Base-by-base conservation (phyloP, 768 basidiomycete genomes). In the Vararia minispora region DNA sequence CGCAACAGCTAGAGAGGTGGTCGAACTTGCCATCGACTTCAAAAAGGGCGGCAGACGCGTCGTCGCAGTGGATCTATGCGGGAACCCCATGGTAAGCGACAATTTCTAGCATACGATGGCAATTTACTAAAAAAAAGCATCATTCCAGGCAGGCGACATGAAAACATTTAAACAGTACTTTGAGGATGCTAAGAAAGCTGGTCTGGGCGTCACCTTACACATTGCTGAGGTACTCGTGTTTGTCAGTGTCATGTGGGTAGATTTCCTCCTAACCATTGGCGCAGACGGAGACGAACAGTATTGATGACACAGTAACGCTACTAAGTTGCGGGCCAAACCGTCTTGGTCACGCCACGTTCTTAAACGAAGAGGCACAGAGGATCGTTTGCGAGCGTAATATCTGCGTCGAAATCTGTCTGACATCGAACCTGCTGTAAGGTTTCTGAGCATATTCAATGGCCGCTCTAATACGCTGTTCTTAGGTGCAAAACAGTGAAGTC, bases 41-140 rank as follows among this genome's bases (percentile, higher is more conserved):
- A 76, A 64, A 41, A 35, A 53, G 3, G 66, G 66, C 26, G 80
- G 83, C 0, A 58, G 76, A 33, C 63, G 76, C 6, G 63, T 90
- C 3, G 78, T 88, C 1, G 87, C 84, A 4, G 58, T 91, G 3
- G 87, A 91, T 57, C 57, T 91, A 2, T 89, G 86, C 47, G 87
- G 87, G 0, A 71, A 87, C 56, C 86, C 86, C 1, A 52, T 47
- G 38, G 64, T 66, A 37, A 17, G 57, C 50, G 13, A 21, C 14
- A 23, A 24, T 9, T 28, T 10, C 31, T 32, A 13, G 21, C 35
- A 6, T 31, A 29, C 24, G 10, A 29, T 32, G 20, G 13, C 34
- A 35, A 23, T 43, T 21, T 16, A 16, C 27, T 21, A n/a, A 30
- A 37, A 14, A 29, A 30, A 17, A 20, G 13, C 31, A 46, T 29